Evolutionary conservation across 352 stramenopile species (phyloP).

Genomic region (Aphanomyces astaci): DNA sequence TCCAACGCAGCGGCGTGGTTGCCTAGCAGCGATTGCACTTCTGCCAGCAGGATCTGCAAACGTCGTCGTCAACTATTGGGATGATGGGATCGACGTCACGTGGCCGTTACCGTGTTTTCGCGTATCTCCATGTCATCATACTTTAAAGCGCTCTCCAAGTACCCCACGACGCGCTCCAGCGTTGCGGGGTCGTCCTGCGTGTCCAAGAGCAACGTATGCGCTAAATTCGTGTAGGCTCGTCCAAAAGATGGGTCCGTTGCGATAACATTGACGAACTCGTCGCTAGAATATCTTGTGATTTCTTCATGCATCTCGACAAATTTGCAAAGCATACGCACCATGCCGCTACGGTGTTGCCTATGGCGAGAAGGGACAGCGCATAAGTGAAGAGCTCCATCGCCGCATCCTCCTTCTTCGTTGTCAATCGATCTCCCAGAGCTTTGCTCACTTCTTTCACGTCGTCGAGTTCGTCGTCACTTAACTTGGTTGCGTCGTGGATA

Average conservation of each 20-base stretch:
- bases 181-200: neutral
- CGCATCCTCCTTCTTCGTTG: neutral
- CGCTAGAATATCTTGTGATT: no score
- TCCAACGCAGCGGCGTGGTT: neutral
- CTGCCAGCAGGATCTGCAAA: slow-evolving; percentile 15
- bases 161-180: neutral
- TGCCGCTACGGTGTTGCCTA: neutral
- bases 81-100: neutral
- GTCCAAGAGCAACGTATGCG: slow-evolving; percentile 6
- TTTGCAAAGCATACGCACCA: slow-evolving; percentile 2
- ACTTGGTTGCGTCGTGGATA: neutral
- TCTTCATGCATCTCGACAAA: no score
- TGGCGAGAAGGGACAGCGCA: neutral
- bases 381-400: slow-evolving; percentile 5
- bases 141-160: slow-evolving; percentile 7
- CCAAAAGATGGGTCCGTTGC: slow-evolving; percentile 5
- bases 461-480: neutral
- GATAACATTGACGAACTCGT: neutral
- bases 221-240: slow-evolving; percentile 16
- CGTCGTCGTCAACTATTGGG: neutral
- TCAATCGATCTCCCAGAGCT: neutral
- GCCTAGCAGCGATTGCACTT: slow-evolving; percentile 13
- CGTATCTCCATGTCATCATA: slow-evolving; percentile 10
- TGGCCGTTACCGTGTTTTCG: slow-evolving; percentile 12
- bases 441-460: neutral